Base-by-base conservation (phyloP, 2,329 filamentous ascomycete species). In the Cladosporium sp. region DNA sequence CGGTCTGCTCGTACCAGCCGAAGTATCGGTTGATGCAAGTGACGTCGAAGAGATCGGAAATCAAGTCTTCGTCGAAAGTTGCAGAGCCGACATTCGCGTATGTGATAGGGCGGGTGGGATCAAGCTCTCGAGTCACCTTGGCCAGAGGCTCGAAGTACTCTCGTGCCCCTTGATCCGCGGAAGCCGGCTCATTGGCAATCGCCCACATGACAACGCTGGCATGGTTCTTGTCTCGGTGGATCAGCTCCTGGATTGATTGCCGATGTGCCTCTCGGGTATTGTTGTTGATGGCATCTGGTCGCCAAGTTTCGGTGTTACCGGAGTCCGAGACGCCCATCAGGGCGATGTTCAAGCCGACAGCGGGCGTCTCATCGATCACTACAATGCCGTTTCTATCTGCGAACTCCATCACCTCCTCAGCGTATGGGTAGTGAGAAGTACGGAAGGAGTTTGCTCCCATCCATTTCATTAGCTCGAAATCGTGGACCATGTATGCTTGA, bases 391-490 rank as follows among this genome's bases (percentile, higher is more conserved):
- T 32, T 18, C 45, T 36, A 13, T 49, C 45, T 15, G 45, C 45
- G 20, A 41, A 49, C 9, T 49, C 45, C 45, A 49, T 49, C 5
- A 49, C 30, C 8, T 49, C 45, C 29, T 49, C 45, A 7, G 45
- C 37, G 12, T 49, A 49, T 11, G 45, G 45, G 18, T 49, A 49
- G 24, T 49, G 45, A 3, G 45, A 49, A 4, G 45, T 49, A 4
- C 45, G 36, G 45, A 49, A 49, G n/a, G 36, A 41, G 45, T 49
- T 49, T 11, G 45, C 45, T 9, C 45, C 45, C 24, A 48, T 48
- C 37, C 45, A 48, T 2, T 49, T 22, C 18, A 34, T 32, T 17
- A 49, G 37, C 13, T 49, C 36, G 45, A 49, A 49, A 24, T 49
- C 45, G 24, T 49, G 45, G 3, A 49, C 45, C 45, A 49, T 49